Evolutionary conservation across 371 early-diverging fungal species (phyloP), one percentile per base, ranked within the genome.

Genomic region (Syncephalis plumigaleata): DNA sequence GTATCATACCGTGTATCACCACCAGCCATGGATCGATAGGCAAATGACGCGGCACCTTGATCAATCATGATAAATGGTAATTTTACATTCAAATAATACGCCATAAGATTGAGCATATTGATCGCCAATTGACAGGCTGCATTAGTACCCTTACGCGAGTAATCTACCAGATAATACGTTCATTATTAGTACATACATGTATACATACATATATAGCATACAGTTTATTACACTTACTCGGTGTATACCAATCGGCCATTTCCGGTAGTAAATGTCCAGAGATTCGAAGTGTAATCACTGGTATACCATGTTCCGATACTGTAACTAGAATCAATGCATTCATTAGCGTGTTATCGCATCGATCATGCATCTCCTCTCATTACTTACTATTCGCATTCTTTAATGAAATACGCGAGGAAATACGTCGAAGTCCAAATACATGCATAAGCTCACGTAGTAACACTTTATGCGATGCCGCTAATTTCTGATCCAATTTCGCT

Each of bases 61-160:
- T 65, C 62, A 18, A 67, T 57, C 4, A 82, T 59, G 22, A 64
- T 54, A 53, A 77, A 87, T 0, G 92, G 92, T 24, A 88, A 59
- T 23, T 71, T 70, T 47, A 84, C 67, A 31, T 79, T 83, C 9
- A 87, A 61, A 58, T 89, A 89, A 38, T 79, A 77, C 3, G 78
- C 68, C 49, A 88, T 70, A n/a, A 88, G 58, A 16, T 72, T 71
- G 26, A 80, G 65, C 65, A 86, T 73, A 47, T 89, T 88, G 36
- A 78, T 60, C 20, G 79, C 70, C 50, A 81, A 70, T n/a, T 82
- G 81, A 24, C 87, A 67, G 15, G 81, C 79, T 3, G 90, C 81
- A 59, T 88, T 88, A 42, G 87, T 66, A 51, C 81, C 81, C 57
- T 87, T 87, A 27, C 71, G 66, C 20, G 71, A 68, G 38, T 67